Base-by-base conservation (phyloP, 495 filamentous ascomycete species). In the Acidiella bohemica region DNA sequence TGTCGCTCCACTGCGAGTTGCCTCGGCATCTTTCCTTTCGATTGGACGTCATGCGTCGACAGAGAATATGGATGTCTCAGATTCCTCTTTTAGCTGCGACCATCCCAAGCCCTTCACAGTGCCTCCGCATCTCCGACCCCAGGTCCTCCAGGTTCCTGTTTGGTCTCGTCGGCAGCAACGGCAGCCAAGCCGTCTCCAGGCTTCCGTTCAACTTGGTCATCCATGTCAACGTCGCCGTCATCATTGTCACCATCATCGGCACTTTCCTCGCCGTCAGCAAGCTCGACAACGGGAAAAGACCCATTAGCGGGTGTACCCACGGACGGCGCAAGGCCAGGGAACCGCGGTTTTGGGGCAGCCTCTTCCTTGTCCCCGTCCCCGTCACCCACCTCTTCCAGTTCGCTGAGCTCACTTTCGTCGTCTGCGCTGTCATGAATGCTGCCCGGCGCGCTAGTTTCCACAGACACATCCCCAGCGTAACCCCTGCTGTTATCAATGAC, bases 391-490 rank as follows among this genome's bases (percentile, higher is more conserved):
- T 36, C 39, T 16, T 51, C 62, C 4, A 77, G 68, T 39, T 87
- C 81, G 38, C 77, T 84, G 6, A 86, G 59, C 44, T 86, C 81
- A 53, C 79, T 85, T 59, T 87, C 82, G 42, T 84, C 81, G 47
- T 85, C 81, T 0, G 78, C 82, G 36, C 72, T 79, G 40, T 84
- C 82, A 44, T 82, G 78, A 11, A 81, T 55, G 49, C 74, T 81
- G 11, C 72, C 68, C 0, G 73, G 68, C 5, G 64, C 65, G 32
- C 65, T 67, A 22, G 56, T 62, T 20, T 61, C 61, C 16, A 54
- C 44, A 4, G 45, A 27, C 4, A 35, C 46, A 10, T 46, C 39
- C 1, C 47, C 54, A 10, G 56, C 63, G 4, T 1, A 51, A 57
- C 1, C 41, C 45, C 11, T 26, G 54, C 19, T 31, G 58, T 41